Base-by-base conservation (phyloP, 2,329 filamentous ascomycete genomes). In the Sporothrix protearum region DNA sequence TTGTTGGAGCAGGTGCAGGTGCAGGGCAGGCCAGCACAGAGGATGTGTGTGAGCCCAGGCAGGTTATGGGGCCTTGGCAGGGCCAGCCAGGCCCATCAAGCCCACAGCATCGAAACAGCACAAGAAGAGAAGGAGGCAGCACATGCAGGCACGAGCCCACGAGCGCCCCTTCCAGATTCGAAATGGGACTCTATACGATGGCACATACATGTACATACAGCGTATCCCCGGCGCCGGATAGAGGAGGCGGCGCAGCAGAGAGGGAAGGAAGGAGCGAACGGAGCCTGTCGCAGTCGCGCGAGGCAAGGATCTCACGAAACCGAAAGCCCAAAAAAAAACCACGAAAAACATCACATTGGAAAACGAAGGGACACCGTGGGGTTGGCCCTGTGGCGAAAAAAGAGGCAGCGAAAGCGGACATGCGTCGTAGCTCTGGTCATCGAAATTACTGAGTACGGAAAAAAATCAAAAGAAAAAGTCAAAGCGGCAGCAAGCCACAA, bases 71-170 rank as follows among this genome's bases (percentile, higher is more conserved):
- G 39, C 33, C 55, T 61, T 61, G 55, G 33, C 55, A 61, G 28
- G 55, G 55, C 49, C 49, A 9, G 22, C 22, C 28, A 9, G 14
- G 55, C 55, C 53, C 55, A 59, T n/a, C n/a, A 51, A 51, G 55
- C 55, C 30, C 28, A 59, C 30, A 8, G 30, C 55, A 39, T 22
- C 28, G 16, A 39, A 36, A 61, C 33, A 39, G 19, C 28, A n/a
- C 30, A 68, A 68, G 51, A n/a, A 55, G 51, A 30, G 51, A 45
- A 61, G 53, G 39, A 51, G 53, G 59, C 25, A 61, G 36, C 61
- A 69, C 67, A 69, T 49, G 68, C 53, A 69, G 39, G 68, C 53
- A 69, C 53, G n/a, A 63, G 45, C 9, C 9, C 36, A 49, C 63
- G 14, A 59, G 33, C 25, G 22, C 36, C 67, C 25, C 57, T 39